Base-by-base conservation (phyloP, 1,284 basidiomycete species). In the Melampsora abietis-canadensis region DNA sequence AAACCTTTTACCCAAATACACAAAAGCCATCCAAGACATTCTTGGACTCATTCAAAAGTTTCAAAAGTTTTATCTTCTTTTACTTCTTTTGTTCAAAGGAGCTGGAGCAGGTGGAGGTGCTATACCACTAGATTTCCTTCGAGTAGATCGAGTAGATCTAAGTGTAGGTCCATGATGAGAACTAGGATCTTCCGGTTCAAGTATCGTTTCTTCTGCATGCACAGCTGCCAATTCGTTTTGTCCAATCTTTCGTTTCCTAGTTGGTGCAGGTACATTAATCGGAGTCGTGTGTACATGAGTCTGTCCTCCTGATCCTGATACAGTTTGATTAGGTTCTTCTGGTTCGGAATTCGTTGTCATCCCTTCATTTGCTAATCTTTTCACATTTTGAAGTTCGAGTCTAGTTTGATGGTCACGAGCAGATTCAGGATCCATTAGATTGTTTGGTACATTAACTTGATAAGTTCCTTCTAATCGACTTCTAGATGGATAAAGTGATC, bases 401-500 rank as follows among this genome's bases (percentile, higher is more conserved):
- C 37, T 40, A 10, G 37, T 40, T 40, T 40, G 37, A 40, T 40
- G 37, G 14, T 40, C 37, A 12, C 37, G 37, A 44, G 44, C 44
- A 24, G 54, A 57, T 30, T 57, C 54, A 24, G 7, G n/a, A 21
- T 57, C 54, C 21, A 30, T 21, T 6, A 5, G 21, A 17, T 44
- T 17, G 14, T 15, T 44, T 44, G 44, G 44, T 44, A 15, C 44
- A 44, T 44, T 12, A 24, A 21, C 54, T 24, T 57, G 54, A 57
- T 30, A 57, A 57, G 54, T 57, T 57, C 21, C 54, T 57, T 57
- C 54, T 10, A 75, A 51, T 46, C 65, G 51, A 60, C 57, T 75
- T 21, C 40, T 31, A 59, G 73, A 65, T 67, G 65, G 65, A 59
- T 40, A 67, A n/a, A 75, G 66, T 34, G 73, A 75, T 27, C 73